Evolutionary conservation across 2,329 filamentous ascomycete genomes (phyloP).

Genomic region (Blastomyces gilchristii): DNA sequence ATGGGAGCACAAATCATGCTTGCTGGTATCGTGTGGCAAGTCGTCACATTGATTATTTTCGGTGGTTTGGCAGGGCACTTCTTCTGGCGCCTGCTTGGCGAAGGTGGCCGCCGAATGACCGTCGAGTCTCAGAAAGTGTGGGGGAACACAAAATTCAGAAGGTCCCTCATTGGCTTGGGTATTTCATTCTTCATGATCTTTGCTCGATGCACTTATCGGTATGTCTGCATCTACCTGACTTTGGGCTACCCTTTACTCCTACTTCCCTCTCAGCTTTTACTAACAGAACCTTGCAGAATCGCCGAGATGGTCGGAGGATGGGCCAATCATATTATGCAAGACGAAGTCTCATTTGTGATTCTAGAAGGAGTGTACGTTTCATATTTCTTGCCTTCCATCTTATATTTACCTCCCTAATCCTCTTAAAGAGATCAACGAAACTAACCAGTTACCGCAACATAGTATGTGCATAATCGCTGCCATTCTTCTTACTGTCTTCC

Average conservation of each 20-base stretch:
- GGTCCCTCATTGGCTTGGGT: constrained; percentile 29
- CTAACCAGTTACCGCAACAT: neutral
- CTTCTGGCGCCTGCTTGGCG: constrained; percentile 19
- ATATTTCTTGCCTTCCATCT: neutral
- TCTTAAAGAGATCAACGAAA: neutral
- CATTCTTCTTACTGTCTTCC: constrained; percentile 43
- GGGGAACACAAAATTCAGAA: constrained; percentile 25
- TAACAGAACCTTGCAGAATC: constrained; percentile 21
- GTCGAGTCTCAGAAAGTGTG: constrained; percentile 9
- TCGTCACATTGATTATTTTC: constrained; percentile 49
- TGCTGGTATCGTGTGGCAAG: constrained; percentile 55
- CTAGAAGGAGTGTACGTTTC: constrained; percentile 41
- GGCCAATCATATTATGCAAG: constrained; percentile 38
- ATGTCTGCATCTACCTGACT: neutral
- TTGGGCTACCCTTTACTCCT: neutral
- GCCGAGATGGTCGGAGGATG: constrained; percentile 43
- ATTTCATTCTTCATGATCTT: constrained; percentile 38
- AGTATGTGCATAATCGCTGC: constrained; percentile 41
- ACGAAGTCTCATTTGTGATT: constrained; percentile 43
- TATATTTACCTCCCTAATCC: neutral
- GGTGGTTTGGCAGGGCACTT: constrained; percentile 43
- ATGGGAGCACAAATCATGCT: constrained; percentile 53
- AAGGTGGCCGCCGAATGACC: constrained; percentile 11
- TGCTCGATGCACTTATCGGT: constrained; percentile 40
- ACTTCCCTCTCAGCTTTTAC: neutral